phyloP scores from a whole-genome alignment of 2,329 filamentous ascomycete genomes.

The Falciphora oryzae region DNA sequence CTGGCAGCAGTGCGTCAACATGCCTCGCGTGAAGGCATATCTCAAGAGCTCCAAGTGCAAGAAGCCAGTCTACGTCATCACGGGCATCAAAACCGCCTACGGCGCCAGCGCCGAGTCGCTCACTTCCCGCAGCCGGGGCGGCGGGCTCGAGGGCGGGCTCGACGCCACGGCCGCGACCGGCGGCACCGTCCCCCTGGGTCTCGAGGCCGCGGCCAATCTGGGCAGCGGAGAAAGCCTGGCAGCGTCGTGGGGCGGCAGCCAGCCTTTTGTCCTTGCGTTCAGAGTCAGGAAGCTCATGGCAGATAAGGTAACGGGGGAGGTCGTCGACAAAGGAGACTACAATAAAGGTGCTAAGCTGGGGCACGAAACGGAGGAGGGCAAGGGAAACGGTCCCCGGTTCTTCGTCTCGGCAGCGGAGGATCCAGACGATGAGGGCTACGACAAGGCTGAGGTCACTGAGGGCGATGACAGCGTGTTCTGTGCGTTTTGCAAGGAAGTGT shows the following conservation, averaged over 20 bases:
- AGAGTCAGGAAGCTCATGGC: not conserved
- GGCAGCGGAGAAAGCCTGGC: not conserved
- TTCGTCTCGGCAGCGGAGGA: not conserved
- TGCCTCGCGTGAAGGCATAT: not conserved
- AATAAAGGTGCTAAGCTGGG: not conserved
- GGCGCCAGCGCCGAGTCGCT: not conserved
- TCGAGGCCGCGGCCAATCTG: not conserved
- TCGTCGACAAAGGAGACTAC: not conserved
- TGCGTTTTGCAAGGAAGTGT: not conserved
- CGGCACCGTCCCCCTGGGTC: not conserved
- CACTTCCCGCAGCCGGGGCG: not conserved
- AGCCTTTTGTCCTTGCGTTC: not conserved
- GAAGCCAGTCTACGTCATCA: not conserved
- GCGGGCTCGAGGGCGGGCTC: not conserved
- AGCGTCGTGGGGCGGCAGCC: not conserved
- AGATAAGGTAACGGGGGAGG: not conserved
- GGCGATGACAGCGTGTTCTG: not conserved
- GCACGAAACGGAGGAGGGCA: not conserved
- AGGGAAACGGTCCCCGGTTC: not conserved
- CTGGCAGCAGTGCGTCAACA: not conserved
- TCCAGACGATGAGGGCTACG: slow-evolving; percentile 10
- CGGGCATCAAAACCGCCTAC: not conserved
- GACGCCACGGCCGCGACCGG: not conserved
- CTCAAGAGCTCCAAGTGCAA: not conserved
- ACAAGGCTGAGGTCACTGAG: not conserved